Base-by-base conservation (phyloP, 2,329 filamentous ascomycete species). In the Blastomyces emzantsi region DNA sequence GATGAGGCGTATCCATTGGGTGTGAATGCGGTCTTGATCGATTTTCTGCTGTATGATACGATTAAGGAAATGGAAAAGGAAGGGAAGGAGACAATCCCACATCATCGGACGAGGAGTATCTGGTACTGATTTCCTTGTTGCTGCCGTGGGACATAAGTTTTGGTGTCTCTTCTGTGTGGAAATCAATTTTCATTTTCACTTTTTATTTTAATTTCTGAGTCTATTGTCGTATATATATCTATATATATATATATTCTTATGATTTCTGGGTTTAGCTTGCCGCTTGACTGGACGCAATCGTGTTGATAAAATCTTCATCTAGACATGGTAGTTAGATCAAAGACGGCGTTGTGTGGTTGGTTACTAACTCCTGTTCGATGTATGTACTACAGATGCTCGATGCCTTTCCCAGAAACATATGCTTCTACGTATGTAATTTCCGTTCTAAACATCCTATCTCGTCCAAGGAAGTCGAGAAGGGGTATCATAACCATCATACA, bases 21-120 rank as follows among this genome's bases (percentile, higher is more conserved):
- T 19, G 75, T 88, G 66, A 99, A 99, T 73, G 92, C 94, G 33
- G 90, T 97, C 49, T 76, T 99, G 70, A 94, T 99, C 67, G 94
- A 99, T 76, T 99, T 97, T 77, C 96, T 97, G 75, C 79, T 99
- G 63, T 99, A 99, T 73, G 94, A 99, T 77, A 86, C 89, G 22
- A 92, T 94, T 78, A 99, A 97, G 75, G 88, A 91, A 72, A 75
- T 89, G 73, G 93, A 97, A 75, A 80, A 78, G 74, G 80, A 67
- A 80, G 86, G 61, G 75, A 69, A 73, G 65, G 79, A 78, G 65
- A 73, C 73, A 43, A 84, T 91, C 65, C 90, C 90, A 5, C 92
- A 96, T 76, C 92, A 97, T 77, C 83, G 92, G 67, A 96, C 92
- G 54, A 85, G 92, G 73, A 95, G 91, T 72, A 96, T 97, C 66